Conservation (phyloP, 108 stramenopile species). For the Aurantiochytrium sp. region DNA sequence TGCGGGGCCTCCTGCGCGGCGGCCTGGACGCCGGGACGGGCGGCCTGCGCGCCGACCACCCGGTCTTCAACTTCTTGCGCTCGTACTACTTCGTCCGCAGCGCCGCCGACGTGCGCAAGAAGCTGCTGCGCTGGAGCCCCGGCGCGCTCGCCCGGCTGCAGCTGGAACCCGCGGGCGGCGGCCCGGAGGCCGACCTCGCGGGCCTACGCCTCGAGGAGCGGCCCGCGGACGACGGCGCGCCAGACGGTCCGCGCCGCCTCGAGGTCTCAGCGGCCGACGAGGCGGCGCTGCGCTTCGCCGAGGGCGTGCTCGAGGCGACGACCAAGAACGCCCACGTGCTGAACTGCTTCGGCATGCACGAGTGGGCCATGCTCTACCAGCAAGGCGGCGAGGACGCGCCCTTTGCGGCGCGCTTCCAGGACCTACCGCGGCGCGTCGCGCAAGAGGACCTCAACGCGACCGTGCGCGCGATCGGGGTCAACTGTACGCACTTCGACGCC, state of each 20-base stretch:
- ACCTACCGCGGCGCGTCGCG: not conserved
- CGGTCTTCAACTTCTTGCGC: conserved; percentile 20
- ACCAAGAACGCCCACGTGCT: not conserved
- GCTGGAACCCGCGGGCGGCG: not conserved
- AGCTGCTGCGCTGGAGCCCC: not conserved
- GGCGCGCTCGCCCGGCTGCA: not conserved
- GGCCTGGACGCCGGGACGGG: not conserved
- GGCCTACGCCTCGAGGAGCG: too few species aligned
- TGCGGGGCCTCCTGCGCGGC: too few species aligned
- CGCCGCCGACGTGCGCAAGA: not conserved
- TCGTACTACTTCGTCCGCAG: not conserved
- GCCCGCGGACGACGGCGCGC: too few species aligned
- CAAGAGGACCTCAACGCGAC: not conserved
- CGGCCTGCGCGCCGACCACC: not conserved
- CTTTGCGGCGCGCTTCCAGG: not conserved
- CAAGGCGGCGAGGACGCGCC: not conserved
- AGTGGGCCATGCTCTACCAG: conserved; percentile 31
- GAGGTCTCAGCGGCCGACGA: too few species aligned
- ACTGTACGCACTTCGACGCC: conserved; percentile 4
- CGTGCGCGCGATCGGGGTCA: not conserved
- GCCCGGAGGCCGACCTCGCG: not conserved
- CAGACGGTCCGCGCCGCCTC: too few species aligned
- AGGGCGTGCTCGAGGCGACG: not conserved
- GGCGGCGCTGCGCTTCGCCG: not conserved
- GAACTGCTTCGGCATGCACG: not conserved